Percentiles rank a stretch among this genome's conserved stretches.
These are phyloP conservation scores for Saturnispora hagleri DNA, from an alignment of 805 yeast species.

Conservation along the genomic window DNA sequence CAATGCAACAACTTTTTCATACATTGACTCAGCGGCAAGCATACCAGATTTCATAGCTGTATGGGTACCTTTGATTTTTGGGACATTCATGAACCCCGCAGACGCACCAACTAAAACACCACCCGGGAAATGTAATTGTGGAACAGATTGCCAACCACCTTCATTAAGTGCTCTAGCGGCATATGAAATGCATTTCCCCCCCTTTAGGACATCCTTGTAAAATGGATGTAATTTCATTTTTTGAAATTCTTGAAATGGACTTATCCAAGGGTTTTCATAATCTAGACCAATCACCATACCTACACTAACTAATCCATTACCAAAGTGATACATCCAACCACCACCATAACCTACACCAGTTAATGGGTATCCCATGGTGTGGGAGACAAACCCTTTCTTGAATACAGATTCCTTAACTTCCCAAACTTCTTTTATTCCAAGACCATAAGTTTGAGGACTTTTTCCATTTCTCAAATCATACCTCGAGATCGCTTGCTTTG, in stretches of 20 bases:
- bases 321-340: constrained; percentile 95
- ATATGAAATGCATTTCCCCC: constrained; percentile 88
- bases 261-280: constrained; percentile 87
- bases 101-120: constrained; percentile 92
- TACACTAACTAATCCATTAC: constrained; percentile 81
- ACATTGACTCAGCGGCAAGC: constrained; percentile 85
- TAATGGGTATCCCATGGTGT: constrained; percentile 85
- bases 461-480: constrained; percentile 57
- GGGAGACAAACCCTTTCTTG: constrained; percentile 72
- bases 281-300: constrained; percentile 95
- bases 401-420: constrained; percentile 79
- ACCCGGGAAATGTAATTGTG: constrained; percentile 87
- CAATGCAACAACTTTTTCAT: constrained; percentile 35
- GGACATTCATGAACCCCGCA: constrained; percentile 96
- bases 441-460: constrained; percentile 83
- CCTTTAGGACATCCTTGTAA: constrained; percentile 62
- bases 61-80: constrained; percentile 95
- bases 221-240: constrained; percentile 87
- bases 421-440: constrained; percentile 97
- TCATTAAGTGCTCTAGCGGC: constrained; percentile 96
- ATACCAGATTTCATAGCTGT: constrained; percentile 96
- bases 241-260: constrained; percentile 95
- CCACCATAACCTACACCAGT: constrained; percentile 78
- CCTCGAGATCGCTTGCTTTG: constrained; percentile 65
- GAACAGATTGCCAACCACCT: constrained; percentile 93